phyloP scores from a whole-genome alignment of 192 early-diverging fungal species.

The Cladochytrium replicatum region DNA sequence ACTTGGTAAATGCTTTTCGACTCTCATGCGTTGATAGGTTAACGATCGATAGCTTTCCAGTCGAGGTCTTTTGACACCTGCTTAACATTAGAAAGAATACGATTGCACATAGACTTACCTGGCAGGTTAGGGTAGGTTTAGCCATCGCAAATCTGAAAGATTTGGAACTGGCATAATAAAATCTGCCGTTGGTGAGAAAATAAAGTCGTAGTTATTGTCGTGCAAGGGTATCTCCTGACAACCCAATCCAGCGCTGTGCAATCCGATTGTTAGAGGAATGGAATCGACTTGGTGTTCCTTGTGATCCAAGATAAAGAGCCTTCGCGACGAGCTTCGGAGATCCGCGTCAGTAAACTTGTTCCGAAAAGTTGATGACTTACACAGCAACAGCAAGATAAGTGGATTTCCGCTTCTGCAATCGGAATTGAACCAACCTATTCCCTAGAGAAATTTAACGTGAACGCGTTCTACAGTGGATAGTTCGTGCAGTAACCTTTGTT shows the following conservation, averaged over 20 bases:
- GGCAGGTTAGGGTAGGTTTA: conserved; percentile 34
- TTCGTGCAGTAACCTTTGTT: too few species aligned
- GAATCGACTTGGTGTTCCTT: conserved; percentile 20
- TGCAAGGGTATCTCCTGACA: conserved; percentile 29
- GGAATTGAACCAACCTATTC: conserved; percentile 14
- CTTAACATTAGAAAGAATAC: background rate
- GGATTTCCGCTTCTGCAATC: conserved; percentile 22
- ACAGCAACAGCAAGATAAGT: conserved; percentile 23
- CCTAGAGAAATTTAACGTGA: too few species aligned
- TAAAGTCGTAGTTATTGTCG: conserved; percentile 23
- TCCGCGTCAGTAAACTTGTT: background rate
- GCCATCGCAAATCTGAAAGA: conserved; percentile 17
- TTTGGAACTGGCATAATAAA: conserved; percentile 22
- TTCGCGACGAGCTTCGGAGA: conserved; percentile 6
- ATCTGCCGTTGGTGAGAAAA: conserved; percentile 28
- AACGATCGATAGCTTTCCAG: conserved; percentile 27
- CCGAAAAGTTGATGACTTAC: conserved; percentile 4
- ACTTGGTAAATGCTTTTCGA: conserved; percentile 14
- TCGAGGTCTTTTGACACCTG: conserved; percentile 25
- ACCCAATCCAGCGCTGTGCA: conserved; percentile 31
- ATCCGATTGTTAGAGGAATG: conserved; percentile 9
- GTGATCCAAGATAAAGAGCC: conserved; percentile 21
- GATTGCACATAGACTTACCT: conserved; percentile 20
- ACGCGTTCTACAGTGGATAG: too few species aligned
- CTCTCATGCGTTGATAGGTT: conserved; percentile 29